These are phyloP conservation scores for Wallacemonas collosoma DNA, from an alignment of 208 protist genomes.

Conservation along the genomic window DNA sequence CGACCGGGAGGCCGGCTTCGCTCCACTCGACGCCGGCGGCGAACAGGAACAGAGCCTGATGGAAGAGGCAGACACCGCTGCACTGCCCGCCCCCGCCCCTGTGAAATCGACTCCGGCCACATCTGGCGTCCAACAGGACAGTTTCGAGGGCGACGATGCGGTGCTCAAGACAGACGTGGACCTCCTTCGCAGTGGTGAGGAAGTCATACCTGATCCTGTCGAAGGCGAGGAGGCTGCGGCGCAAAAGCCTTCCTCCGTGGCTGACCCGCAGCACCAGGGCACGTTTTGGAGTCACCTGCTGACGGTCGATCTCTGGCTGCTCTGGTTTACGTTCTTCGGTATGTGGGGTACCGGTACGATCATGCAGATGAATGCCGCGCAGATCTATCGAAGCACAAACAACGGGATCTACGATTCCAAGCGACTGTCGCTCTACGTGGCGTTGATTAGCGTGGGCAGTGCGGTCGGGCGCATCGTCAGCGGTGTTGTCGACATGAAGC, in stretches of 20 bases:
- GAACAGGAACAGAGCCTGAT: too few relatives aligned
- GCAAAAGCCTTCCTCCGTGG: slow-evolving; percentile 11
- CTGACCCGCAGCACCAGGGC: slow-evolving; percentile 58
- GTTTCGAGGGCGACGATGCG: background rate
- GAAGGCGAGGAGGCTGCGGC: background rate
- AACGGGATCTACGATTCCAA: slow-evolving; percentile 37
- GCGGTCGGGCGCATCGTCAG: slow-evolving; percentile 62
- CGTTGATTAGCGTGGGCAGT: slow-evolving; percentile 71
- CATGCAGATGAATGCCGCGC: slow-evolving; percentile 75
- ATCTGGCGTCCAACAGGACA: background rate
- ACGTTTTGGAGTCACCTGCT: slow-evolving; percentile 73
- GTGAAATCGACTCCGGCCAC: background rate
- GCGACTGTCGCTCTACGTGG: slow-evolving; percentile 53
- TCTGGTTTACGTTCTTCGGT: slow-evolving; percentile 70
- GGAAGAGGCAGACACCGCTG: background rate
- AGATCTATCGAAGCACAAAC: slow-evolving; percentile 73
- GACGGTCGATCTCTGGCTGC: slow-evolving; percentile 68
- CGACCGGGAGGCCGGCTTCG: background rate
- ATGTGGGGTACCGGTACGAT: slow-evolving; percentile 75
- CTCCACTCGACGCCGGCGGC: too few relatives aligned
- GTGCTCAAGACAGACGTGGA: background rate
- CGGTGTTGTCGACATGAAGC: slow-evolving; percentile 60
- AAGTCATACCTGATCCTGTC: background rate
- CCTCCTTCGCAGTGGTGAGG: background rate
- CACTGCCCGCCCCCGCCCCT: background rate